These are phyloP conservation scores for Stentor roeselii DNA, from an alignment of 73 alveolate genomes.

Conservation along the genomic window DNA sequence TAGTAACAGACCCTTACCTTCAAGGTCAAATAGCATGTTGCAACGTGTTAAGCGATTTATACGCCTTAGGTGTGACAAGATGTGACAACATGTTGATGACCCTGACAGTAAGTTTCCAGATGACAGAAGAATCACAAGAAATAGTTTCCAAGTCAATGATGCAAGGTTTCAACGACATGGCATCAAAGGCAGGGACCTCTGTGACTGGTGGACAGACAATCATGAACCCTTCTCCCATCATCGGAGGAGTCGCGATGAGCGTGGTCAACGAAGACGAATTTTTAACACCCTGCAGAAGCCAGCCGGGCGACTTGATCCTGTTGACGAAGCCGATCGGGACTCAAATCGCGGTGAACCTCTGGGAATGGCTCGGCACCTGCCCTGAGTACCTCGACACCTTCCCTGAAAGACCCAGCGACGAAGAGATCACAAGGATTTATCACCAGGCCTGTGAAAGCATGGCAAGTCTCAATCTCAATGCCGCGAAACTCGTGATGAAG, in stretches of 20 bases:
- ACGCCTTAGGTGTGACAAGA: slow-evolving; percentile 95
- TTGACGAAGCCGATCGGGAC: slow-evolving; percentile 91
- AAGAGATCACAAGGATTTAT: slow-evolving; percentile 50
- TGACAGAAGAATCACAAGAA: slow-evolving; percentile 70
- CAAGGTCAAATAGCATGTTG: slow-evolving; percentile 97
- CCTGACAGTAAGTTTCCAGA: slow-evolving; percentile 74
- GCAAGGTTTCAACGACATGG: slow-evolving; percentile 93
- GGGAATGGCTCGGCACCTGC: slow-evolving; percentile 52
- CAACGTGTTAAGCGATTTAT: slow-evolving; percentile 95
- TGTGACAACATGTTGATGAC: slow-evolving; percentile 90
- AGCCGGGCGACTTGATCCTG: slow-evolving; percentile 73
- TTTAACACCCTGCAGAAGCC: slow-evolving; percentile 56
- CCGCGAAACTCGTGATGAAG: slow-evolving; percentile 68
- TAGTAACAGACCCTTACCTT: slow-evolving; percentile 94
- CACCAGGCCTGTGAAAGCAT: slow-evolving; percentile 57
- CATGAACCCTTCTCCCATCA: slow-evolving; percentile 95
- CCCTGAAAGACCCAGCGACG: slow-evolving; percentile 35
- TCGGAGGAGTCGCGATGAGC: slow-evolving; percentile 94
- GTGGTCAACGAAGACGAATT: slow-evolving; percentile 63
- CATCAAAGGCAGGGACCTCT: slow-evolving; percentile 84
- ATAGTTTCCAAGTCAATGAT: slow-evolving; percentile 58
- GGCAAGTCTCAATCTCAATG: slow-evolving; percentile 72
- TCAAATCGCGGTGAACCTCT: slow-evolving; percentile 64
- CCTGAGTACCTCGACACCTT: slow-evolving; percentile 51
- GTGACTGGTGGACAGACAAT: slow-evolving; percentile 96